phyloP scores from a whole-genome alignment of 305 asterid genomes.

The Plantago lanceolata region DNA sequence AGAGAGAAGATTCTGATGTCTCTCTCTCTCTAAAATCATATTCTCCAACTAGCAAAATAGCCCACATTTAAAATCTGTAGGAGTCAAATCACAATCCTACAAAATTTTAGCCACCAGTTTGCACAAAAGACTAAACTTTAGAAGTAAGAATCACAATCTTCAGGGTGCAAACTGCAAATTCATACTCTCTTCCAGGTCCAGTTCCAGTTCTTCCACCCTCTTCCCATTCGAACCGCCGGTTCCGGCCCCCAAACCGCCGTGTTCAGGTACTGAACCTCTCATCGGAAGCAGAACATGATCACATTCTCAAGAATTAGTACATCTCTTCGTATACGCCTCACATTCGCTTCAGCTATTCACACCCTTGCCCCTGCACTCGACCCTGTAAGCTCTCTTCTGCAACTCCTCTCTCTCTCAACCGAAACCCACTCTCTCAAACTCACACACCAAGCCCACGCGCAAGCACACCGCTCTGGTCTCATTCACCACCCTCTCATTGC shows the following conservation, averaged over 20 bases:
- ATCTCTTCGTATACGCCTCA: slow-evolving; percentile 14
- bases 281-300: slow-evolving; percentile 27
- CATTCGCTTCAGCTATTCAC: slow-evolving; percentile 22
- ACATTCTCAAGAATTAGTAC: slow-evolving; percentile 31
- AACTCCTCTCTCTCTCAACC: slow-evolving; percentile 37
- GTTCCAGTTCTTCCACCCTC: too few relatives aligned
- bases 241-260: too few relatives aligned
- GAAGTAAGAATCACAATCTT: too few relatives aligned
- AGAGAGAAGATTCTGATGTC: too few relatives aligned
- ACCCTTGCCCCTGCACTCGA: slow-evolving; percentile 24
- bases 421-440: slow-evolving; percentile 38
- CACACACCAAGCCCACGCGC: slow-evolving; percentile 43
- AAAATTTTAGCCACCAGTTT: too few relatives aligned
- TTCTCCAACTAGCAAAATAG: too few relatives aligned
- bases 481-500: slow-evolving; percentile 45
- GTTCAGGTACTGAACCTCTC: too few relatives aligned
- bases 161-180: too few relatives aligned
- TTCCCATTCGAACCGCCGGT: too few relatives aligned
- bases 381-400: slow-evolving; percentile 33
- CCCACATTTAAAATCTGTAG: neutral
- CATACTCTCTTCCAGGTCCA: too few relatives aligned
- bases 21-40: too few relatives aligned
- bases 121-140: too few relatives aligned
- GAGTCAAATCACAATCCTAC: neutral
- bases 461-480: slow-evolving; percentile 44